Percentiles rank a stretch among this genome's conserved stretches.
Evolutionary conservation across 1,284 basidiomycete species (phyloP).

Genomic region (Leccinum insolens): DNA sequence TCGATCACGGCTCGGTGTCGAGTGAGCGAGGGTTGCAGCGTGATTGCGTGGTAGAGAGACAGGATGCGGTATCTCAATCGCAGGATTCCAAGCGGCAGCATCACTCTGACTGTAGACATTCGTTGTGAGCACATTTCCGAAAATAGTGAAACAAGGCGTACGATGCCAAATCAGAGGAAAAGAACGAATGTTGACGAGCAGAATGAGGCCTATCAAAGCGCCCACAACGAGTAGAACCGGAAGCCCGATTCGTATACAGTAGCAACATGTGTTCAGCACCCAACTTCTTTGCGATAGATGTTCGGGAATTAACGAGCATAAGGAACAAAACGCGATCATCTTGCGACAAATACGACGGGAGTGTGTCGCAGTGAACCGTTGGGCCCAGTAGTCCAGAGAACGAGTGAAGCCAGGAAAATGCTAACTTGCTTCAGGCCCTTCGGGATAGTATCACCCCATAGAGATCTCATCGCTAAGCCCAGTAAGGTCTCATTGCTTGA

Average conservation of each 20-base stretch:
- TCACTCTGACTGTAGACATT: constrained; percentile 51
- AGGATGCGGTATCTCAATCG: constrained; percentile 14
- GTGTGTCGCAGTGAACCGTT: neutral
- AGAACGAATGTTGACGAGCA: constrained; percentile 59
- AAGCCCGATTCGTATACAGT: neutral
- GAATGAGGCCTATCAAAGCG: constrained; percentile 29
- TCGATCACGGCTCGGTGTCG: constrained; percentile 43
- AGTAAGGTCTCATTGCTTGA: no score
- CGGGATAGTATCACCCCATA: no score
- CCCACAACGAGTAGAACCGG: constrained; percentile 4
- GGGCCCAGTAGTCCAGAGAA: neutral
- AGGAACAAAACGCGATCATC: constrained; percentile 5
- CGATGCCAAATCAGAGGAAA: constrained; percentile 69
- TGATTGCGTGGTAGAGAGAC: constrained; percentile 13
- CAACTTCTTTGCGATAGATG: constrained; percentile 7
- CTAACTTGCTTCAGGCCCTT: no score
- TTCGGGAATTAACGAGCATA: constrained; percentile 9
- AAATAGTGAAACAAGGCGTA: constrained; percentile 38
- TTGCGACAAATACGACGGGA: neutral
- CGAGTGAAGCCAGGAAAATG: neutral
- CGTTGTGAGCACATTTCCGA: neutral
- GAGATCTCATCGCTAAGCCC: no score
- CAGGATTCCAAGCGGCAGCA: constrained; percentile 46
- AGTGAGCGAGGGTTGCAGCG: constrained; percentile 40
- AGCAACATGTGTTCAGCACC: constrained; percentile 1